Evolutionary conservation across 2,329 filamentous ascomycete genomes (phyloP), one percentile per base, ranked within the genome.

Genomic region (Rosellinia necatrix): DNA sequence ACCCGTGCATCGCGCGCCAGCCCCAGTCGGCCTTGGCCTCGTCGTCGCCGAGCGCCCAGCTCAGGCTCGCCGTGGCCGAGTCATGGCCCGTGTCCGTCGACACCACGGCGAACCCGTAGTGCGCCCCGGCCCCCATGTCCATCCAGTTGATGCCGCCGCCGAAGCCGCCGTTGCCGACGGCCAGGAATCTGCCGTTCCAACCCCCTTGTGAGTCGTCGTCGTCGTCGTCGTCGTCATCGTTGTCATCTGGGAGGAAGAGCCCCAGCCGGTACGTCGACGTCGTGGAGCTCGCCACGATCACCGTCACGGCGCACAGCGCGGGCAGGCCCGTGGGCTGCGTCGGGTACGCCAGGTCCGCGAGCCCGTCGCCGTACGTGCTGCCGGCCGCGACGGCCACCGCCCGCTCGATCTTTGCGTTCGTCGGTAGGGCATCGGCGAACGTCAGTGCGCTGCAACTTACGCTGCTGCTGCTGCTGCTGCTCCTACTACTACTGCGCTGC

Each of bases 1-100:
- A 77, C 6, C 76, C 78, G 62, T 84, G 81, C n/a, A 76, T 49
- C 4, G 74, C 68, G 2, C 74, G 69, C 63, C 68, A 73, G 7
- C 73, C 72, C 67, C 74, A 78, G 53, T 76, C 75, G 6, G 63
- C 64, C 25, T 64, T 64, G 25, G 56, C 60, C 22, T 75, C 74
- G 4, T 71, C 65, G n/a, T 71, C 64, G 24, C 71, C 61, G 3
- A 75, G 61, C 1, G 74, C 76, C 77, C 77, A 79, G 30, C 60
- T 57, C 6, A 65, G 53, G 48, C 75, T 70, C 1, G 41, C 19
- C 2, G 62, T 25, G 0, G 64, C 61, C 1, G 74, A 75, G 46
- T 66, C 71, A 58, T 79, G 77, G 7, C 77, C 77, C 0, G 74
- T 77, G 58, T 79, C 75, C 0, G 76, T 78, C 2, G 72, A 74